phyloP scores from a whole-genome alignment of 192 early-diverging fungal species.

The Gryganskiella cystojenkinii region DNA sequence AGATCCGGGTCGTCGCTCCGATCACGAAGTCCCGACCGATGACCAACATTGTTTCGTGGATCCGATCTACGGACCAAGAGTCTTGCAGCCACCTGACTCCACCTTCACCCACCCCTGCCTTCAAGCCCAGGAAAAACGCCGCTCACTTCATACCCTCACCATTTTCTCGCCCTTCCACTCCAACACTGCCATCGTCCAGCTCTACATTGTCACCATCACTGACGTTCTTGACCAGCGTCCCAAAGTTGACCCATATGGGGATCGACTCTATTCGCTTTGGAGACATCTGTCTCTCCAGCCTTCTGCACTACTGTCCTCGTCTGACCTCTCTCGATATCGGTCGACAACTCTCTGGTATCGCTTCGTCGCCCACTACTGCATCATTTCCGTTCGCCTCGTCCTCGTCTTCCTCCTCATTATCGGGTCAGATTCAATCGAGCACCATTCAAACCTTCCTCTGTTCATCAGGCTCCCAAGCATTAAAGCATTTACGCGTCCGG shows the following conservation, averaged over 20 bases:
- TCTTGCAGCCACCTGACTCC: no score
- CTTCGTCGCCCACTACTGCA: no score
- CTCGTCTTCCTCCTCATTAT: no score
- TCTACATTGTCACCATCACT: background rate
- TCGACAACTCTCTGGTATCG: background rate
- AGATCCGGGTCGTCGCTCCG: no score
- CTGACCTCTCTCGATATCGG: conserved; percentile 8
- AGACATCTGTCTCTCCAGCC: conserved; percentile 1
- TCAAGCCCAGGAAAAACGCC: no score
- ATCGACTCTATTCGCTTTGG: conserved; percentile 5
- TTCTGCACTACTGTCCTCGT: conserved; percentile 2
- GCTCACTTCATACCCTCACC: no score
- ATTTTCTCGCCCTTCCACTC: background rate
- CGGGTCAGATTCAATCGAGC: conserved; percentile 5
- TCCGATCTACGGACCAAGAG: no score
- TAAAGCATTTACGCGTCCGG: conserved; percentile 2
- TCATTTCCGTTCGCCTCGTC: no score
- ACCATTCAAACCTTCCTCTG: conserved; percentile 5
- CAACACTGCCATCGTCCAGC: background rate
- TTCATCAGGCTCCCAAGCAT: background rate
- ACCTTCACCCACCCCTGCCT: no score
- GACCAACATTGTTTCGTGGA: background rate
- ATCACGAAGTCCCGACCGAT: background rate
- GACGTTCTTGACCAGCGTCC: background rate
- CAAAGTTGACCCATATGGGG: background rate